Percentiles rank a stretch among this genome's conserved stretches.
Evolutionary conservation across 1,284 basidiomycete genomes (phyloP).

Genomic region (Cryptococcus neoformans): DNA sequence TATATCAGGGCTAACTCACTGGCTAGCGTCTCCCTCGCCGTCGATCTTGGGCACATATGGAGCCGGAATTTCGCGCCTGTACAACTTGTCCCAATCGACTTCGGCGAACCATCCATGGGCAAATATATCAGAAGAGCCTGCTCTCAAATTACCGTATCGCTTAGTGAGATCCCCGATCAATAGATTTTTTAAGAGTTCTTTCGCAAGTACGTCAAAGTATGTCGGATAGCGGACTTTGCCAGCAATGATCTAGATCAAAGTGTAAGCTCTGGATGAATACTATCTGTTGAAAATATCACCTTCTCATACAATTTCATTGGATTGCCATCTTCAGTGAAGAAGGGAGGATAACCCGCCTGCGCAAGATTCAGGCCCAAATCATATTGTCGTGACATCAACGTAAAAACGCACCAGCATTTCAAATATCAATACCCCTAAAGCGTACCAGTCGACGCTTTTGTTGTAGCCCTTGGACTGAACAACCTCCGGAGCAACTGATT

Average conservation of each 20-base stretch:
- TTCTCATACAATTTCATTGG: conserved; percentile 88
- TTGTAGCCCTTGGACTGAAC: conserved; percentile 91
- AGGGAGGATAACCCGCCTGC: conserved; percentile 54
- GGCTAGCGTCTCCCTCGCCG: conserved; percentile 85
- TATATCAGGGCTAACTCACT: conserved; percentile 57
- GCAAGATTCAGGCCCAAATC: neutral
- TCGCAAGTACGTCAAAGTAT: conserved; percentile 77
- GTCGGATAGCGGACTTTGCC: conserved; percentile 88
- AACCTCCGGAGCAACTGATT: conserved; percentile 75
- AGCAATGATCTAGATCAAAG: conserved; percentile 44
- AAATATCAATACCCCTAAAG: conserved; percentile 80
- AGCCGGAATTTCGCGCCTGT: conserved; percentile 85
- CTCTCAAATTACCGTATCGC: conserved; percentile 86
- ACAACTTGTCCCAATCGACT: conserved; percentile 89
- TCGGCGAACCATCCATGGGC: conserved; percentile 96
- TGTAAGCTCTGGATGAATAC: neutral
- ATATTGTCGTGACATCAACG: neutral
- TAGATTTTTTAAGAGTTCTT: conserved; percentile 83
- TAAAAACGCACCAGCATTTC: conserved; percentile 56
- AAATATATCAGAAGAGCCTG: conserved; percentile 94
- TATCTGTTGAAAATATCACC: conserved; percentile 56
- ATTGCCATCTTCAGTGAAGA: conserved; percentile 60
- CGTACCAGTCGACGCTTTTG: conserved; percentile 99
- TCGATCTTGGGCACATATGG: conserved; percentile 87
- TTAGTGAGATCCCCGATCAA: conserved; percentile 88